Percentiles rank a stretch among this genome's conserved stretches.
Conservation (phyloP, 495 filamentous ascomycete species). For the Neurospora pannonica region DNA sequence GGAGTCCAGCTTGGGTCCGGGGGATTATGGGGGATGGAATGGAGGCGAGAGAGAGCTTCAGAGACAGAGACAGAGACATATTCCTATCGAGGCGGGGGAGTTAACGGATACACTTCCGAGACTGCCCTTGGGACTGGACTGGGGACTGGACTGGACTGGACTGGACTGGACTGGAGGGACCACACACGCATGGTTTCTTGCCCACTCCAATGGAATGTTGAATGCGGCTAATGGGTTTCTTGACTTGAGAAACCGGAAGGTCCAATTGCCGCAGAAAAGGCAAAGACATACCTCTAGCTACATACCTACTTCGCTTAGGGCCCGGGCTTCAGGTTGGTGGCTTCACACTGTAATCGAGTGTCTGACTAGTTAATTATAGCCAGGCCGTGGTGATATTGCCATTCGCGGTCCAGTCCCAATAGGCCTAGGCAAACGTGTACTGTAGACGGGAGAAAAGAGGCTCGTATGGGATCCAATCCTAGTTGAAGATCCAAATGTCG, state of each 20-base stretch:
- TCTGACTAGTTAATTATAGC: neutral
- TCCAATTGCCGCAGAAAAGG: neutral
- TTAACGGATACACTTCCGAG: neutral
- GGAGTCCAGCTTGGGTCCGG: neutral
- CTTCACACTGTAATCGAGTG: neutral
- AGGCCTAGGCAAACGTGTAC: neutral
- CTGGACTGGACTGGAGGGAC: neutral
- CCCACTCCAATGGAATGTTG: neutral
- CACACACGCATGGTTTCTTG: neutral
- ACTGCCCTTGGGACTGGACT: neutral
- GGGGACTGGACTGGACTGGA: neutral
- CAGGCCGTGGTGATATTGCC: neutral
- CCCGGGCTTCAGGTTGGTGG: neutral
- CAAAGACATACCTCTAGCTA: neutral
- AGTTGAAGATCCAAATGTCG: neutral
- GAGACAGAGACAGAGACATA: neutral
- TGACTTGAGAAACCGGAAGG: neutral
- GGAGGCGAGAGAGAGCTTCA: neutral
- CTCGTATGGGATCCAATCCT: neutral
- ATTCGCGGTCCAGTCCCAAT: neutral
- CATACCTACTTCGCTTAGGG: neutral
- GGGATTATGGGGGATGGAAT: neutral
- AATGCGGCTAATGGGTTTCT: neutral
- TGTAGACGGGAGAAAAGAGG: neutral
- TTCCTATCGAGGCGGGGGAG: neutral